phyloP scores from a whole-genome alignment of 192 early-diverging fungal genomes.

The Coemansia sp. region DNA sequence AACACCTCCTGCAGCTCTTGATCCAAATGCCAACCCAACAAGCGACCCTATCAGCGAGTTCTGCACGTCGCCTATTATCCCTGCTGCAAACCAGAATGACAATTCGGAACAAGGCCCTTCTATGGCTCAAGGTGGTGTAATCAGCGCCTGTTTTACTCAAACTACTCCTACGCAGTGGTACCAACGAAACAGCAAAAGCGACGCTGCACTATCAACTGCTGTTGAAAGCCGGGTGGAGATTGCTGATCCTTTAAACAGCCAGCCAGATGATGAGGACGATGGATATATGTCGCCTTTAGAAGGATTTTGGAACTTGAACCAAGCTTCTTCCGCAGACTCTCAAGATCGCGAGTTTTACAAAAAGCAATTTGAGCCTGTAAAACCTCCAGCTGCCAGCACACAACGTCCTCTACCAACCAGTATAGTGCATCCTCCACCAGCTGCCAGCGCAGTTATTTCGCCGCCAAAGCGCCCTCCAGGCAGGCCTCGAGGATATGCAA shows the following conservation, averaged over 20 bases:
- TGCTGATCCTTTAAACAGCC: too few relatives aligned
- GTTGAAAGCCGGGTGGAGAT: too few relatives aligned
- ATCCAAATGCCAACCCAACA: slow-evolving; percentile 12
- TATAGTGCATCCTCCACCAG: too few relatives aligned
- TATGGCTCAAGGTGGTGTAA: too few relatives aligned
- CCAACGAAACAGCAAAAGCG: slow-evolving; percentile 1
- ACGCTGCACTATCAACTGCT: too few relatives aligned
- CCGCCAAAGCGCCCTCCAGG: too few relatives aligned
- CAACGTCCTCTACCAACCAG: background rate
- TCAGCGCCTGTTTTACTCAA: background rate
- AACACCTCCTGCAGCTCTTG: slow-evolving; percentile 10
- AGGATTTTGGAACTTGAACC: slow-evolving; percentile 44
- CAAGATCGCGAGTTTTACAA: slow-evolving; percentile 28
- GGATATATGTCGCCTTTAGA: slow-evolving; percentile 49
- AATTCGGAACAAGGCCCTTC: too few relatives aligned
- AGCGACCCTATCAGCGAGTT: slow-evolving; percentile 50
- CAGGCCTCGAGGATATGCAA: too few relatives aligned
- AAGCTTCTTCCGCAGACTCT: background rate
- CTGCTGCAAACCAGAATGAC: too few relatives aligned
- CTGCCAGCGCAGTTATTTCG: too few relatives aligned
- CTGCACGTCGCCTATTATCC: slow-evolving; percentile 4
- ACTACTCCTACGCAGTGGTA: slow-evolving; percentile 46
- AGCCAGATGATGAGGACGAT: slow-evolving; percentile 3
- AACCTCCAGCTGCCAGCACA: slow-evolving; percentile 11
- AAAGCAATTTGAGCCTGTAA: slow-evolving; percentile 28